phyloP scores from a whole-genome alignment of 179 eudicot species.

The Beta lomatogona region DNA sequence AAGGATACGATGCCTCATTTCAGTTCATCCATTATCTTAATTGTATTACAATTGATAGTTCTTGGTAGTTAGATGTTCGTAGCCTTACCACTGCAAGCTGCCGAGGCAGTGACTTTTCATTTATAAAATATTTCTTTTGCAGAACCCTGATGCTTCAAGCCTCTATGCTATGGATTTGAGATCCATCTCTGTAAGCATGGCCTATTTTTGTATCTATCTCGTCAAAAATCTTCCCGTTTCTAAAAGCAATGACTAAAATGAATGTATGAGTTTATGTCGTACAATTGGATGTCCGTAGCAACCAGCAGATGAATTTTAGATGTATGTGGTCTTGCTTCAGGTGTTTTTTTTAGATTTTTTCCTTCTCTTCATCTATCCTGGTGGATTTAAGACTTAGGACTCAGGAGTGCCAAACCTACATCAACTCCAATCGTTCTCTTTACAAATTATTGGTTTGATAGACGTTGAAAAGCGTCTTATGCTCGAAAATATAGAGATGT shows the following conservation, averaged over 20 bases:
- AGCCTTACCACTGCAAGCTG: constrained; percentile 7
- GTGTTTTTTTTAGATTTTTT: background rate
- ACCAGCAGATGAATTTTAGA: background rate
- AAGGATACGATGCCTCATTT: background rate
- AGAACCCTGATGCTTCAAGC: constrained; percentile 26
- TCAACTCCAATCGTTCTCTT: background rate
- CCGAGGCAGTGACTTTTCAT: constrained; percentile 2
- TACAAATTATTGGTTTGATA: background rate
- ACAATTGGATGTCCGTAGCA: background rate
- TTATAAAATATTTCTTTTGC: constrained; percentile 22
- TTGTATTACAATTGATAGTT: background rate
- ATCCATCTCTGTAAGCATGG: constrained; percentile 25
- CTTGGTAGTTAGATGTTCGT: background rate
- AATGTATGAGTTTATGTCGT: background rate
- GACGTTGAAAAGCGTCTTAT: background rate
- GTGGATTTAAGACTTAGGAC: background rate
- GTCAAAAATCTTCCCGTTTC: background rate
- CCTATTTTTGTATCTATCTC: background rate
- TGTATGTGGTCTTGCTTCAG: background rate
- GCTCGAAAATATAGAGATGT: background rate
- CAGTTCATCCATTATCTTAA: background rate
- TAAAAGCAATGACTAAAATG: constrained; percentile 2
- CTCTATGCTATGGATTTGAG: constrained; percentile 15
- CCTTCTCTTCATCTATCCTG: background rate
- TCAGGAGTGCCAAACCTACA: constrained; percentile 1